Base-by-base conservation (phyloP, 2,329 filamentous ascomycete species). In the Karstenula rhodostoma region DNA sequence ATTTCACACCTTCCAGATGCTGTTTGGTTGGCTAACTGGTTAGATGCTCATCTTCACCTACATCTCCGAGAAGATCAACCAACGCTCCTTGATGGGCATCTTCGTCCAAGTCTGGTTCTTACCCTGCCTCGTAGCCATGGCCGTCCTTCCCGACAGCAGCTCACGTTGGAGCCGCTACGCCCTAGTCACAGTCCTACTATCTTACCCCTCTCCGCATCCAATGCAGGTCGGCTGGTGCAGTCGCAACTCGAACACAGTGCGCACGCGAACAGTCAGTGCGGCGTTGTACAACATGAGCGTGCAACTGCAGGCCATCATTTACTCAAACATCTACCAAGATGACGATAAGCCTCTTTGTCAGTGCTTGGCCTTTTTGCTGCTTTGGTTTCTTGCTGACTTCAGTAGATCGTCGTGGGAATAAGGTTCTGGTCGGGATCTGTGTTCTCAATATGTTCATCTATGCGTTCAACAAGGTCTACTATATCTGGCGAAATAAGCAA, bases 181-280 rank as follows among this genome's bases (percentile, higher is more conserved):
- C 0, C 66, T 86, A 0, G 76, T 83, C 15, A 60, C 61, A 27
- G 57, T 58, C 7, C 27, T 63, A 15, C 47, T 63, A 1, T 62
- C 56, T 79, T 80, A 17, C 79, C 74, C 57, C 2, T 46, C 44
- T 6, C 44, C 80, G 0, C 81, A 85, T 58, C 78, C 81, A 0
- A 81, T 84, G 49, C 80, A 83, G 1, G 86, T 88, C 0, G 85
- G 81, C 0, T 83, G 86, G 71, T 86, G 82, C 1, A 86, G 84
- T 17, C 81, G 85, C 51, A 89, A 89, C 67, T 83, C 85, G 8
- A 86, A 87, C 60, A 81, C 82, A 0, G 86, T 90, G 6, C 79
- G 87, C 4, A 85, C 84, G 2, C 78, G 87, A 10, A 85, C 87
- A 0, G 85, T 90, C 0, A 84, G 84, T 0, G 83, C 85, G 0